Base-by-base conservation (phyloP, 2,329 filamentous ascomycete genomes). In the Sarocladium oryzae region DNA sequence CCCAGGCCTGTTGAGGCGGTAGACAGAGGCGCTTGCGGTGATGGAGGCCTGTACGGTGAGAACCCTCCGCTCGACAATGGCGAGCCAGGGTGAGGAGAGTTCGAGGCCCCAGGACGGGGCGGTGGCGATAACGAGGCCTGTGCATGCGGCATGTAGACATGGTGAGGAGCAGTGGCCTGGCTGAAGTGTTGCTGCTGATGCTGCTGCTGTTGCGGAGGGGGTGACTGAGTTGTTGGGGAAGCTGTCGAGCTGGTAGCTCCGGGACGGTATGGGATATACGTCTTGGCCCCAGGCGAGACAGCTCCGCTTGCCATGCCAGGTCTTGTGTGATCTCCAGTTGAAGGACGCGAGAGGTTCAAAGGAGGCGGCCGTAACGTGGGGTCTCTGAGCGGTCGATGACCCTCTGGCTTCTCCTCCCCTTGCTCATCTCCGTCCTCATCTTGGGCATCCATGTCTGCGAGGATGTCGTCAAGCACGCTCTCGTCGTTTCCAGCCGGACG, bases 211-310 rank as follows among this genome's bases (percentile, higher is more conserved):
- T 37, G 30, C 15, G 9, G 32, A 9, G n/a, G 32, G 20, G 54
- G 55, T 21, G 49, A 43, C 28, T 23, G 37, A 20, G 32, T 23
- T 3, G 52, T 33, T 18, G 56, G 51, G 23, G 48, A 50, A 23
- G 53, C n/a, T n/a, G 43, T 48, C 26, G 43, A 23, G 16, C 43
- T 48, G 8, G 28, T 7, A 13, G 43, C 43, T 49, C 36, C 26
- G 51, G 63, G 65, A 33, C 60, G 58, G 43, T 66, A 67, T 26
- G 62, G 52, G 18, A 57, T 49, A 37, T 49, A 49, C 10, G 46
- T 49, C 20, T 28, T 49, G 6, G 30, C 46, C 4, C 43, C 43
- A 21, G 43, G 43, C 16, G 43, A 48, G 6, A 48, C 24, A 4
- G 40, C 40, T 6, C 40, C 40, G 18, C 40, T 45, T 3, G 6